Evolutionary conservation across 495 filamentous ascomycete genomes (phyloP).

Genomic region (Apiosordaria backusii): DNA sequence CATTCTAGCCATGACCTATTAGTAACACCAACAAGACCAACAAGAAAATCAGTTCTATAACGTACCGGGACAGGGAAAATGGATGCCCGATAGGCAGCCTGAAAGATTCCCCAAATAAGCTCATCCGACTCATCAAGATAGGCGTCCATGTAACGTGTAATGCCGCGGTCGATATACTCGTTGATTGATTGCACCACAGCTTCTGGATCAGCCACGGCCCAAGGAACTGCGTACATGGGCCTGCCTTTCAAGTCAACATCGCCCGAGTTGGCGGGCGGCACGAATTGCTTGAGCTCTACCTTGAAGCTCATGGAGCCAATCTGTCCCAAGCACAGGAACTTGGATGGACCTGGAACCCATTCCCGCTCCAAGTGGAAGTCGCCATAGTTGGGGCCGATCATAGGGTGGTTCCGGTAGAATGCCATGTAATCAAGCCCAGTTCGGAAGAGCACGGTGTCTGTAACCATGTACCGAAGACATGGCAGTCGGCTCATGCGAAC

Average conservation of each 20-base stretch:
- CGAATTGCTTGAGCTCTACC: slow-evolving; percentile 34
- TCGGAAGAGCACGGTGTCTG: slow-evolving; percentile 37
- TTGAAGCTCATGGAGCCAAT: slow-evolving; percentile 22
- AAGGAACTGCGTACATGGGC: slow-evolving; percentile 39
- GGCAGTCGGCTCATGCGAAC: slow-evolving; percentile 35
- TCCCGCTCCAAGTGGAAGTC: slow-evolving; percentile 36
- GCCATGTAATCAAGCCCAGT: slow-evolving; percentile 35
- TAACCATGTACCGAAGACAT: slow-evolving; percentile 41
- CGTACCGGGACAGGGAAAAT: slow-evolving; percentile 34
- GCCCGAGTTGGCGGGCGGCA: slow-evolving; percentile 23
- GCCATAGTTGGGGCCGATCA: slow-evolving; percentile 36
- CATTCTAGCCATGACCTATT: slow-evolving; percentile 23
- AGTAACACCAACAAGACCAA: neutral
- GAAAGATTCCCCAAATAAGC: slow-evolving; percentile 38
- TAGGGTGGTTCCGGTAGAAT: slow-evolving; percentile 32
- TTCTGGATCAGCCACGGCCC: slow-evolving; percentile 36
- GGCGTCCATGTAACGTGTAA: slow-evolving; percentile 29
- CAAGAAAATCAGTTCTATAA: neutral
- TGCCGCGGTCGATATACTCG: slow-evolving; percentile 28
- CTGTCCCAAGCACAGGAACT: slow-evolving; percentile 32
- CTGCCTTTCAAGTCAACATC: slow-evolving; percentile 34
- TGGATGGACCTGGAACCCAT: slow-evolving; percentile 27
- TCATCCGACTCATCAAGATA: slow-evolving; percentile 34
- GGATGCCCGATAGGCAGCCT: slow-evolving; percentile 32
- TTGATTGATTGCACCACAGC: slow-evolving; percentile 30